Base-by-base conservation (phyloP, 2,329 filamentous ascomycete genomes). In the Fusarium haematococcum region DNA sequence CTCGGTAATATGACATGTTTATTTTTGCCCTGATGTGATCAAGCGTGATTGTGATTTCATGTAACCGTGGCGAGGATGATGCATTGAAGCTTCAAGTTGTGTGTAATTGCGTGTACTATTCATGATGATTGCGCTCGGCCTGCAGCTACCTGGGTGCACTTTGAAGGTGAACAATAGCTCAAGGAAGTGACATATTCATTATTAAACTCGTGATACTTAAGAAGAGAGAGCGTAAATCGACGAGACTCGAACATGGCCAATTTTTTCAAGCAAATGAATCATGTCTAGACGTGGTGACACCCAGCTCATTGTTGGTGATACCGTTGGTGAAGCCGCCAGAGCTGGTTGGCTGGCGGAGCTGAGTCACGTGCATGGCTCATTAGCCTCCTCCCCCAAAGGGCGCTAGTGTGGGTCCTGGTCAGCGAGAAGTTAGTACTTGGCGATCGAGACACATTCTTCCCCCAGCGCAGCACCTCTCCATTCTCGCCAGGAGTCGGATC, bases 391-490 rank as follows among this genome's bases (percentile, higher is more conserved):
- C 52, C 76, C 67, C 18, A 71, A 79, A 75, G 63, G 67, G 77
- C 65, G 67, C 74, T 80, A 81, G 78, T 75, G 78, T 75, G 75
- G 77, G 76, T 67, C 69, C 75, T 61, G 70, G 70, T 73, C 71
- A 74, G 74, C 70, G 71, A 75, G 72, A 77, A 80, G 77, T 52
- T 52, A 30, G 48, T 78, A 76, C 74, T 76, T 78, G 79, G 78
- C 76, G 78, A 82, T 82, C 80, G 78, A 82, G 81, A 83, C 83
- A 84, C 81, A 82, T 81, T 82, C 81, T 83, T 82, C 78, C 79
- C 74, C 77, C 75, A 77, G 79, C 76, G 74, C 77, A 78, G 78
- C 75, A 75, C 71, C 73, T 75, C 74, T 74, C 77, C 78, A 75
- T 80, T 77, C 78, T 73, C 73, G 67, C 72, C 61, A 70, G 75